Percentiles rank a stretch among this genome's conserved stretches.
Conservation (phyloP, 2,329 filamentous ascomycete species). For the Hymenoscyphus fraxineus region DNA sequence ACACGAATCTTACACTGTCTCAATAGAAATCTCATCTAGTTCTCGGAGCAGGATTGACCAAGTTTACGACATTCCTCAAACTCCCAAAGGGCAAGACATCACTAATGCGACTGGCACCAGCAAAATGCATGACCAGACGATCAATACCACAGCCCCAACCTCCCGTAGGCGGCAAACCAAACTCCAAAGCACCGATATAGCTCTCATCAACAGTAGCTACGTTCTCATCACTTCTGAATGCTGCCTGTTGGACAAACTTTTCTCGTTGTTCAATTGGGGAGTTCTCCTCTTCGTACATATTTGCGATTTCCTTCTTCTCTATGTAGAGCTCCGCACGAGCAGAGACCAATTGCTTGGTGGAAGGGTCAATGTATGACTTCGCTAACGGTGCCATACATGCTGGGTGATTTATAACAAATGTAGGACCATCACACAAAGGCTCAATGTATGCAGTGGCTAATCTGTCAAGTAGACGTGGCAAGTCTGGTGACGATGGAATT, state of each 20-base stretch:
- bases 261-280: slow-evolving; percentile 78
- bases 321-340: slow-evolving; percentile 85
- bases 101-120: slow-evolving; percentile 71
- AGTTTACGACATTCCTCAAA: slow-evolving; percentile 62
- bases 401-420: slow-evolving; percentile 87
- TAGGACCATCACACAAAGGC: slow-evolving; percentile 64
- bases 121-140: slow-evolving; percentile 85
- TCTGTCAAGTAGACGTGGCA: slow-evolving; percentile 74
- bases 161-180: slow-evolving; percentile 89
- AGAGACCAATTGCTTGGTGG: slow-evolving; percentile 69
- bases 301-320: slow-evolving; percentile 75
- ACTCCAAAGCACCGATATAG: slow-evolving; percentile 80
- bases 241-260: slow-evolving; percentile 68
- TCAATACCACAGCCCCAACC: slow-evolving; percentile 96
- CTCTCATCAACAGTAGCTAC: slow-evolving; percentile 51
- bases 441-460: slow-evolving; percentile 77
- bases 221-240: slow-evolving; percentile 37
- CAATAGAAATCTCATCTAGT: neutral
- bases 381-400: slow-evolving; percentile 86
- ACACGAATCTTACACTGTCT: neutral
- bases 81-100: slow-evolving; percentile 89
- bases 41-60: slow-evolving; percentile 30
- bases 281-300: slow-evolving; percentile 99
- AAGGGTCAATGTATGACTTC: slow-evolving; percentile 75
- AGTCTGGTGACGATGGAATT: slow-evolving; percentile 49